Evolutionary conservation across 2,329 filamentous ascomycete genomes (phyloP).

Genomic region (Sphaerulina musiva): DNA sequence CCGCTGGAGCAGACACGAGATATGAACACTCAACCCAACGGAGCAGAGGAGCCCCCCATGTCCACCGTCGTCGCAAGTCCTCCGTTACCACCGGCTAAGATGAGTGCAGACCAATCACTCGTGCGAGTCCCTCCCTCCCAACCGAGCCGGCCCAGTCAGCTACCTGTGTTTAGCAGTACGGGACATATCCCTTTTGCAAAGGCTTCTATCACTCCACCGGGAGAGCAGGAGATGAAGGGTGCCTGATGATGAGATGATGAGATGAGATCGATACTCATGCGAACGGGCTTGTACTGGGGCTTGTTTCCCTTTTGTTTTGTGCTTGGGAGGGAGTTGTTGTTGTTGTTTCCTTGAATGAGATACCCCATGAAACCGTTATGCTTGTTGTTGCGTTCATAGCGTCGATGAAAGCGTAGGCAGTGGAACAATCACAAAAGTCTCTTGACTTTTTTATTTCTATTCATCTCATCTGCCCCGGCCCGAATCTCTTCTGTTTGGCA

Average conservation of each 20-base stretch:
- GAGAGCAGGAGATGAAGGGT: constrained; percentile 20
- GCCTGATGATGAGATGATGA: constrained; percentile 35
- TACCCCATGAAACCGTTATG: background rate
- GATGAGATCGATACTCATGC: constrained; percentile 43
- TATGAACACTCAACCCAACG: background rate
- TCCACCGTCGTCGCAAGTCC: background rate
- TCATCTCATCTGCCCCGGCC: no score
- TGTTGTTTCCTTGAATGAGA: background rate
- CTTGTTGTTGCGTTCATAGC: no score
- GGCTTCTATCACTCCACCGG: constrained; percentile 3
- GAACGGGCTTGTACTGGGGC: constrained; percentile 5
- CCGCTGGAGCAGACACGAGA: background rate
- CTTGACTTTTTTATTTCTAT: no score
- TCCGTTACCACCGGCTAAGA: background rate
- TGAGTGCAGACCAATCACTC: background rate
- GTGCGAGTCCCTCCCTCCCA: background rate
- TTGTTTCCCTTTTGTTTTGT: background rate
- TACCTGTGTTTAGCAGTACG: constrained; percentile 30
- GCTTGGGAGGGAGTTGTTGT: constrained; percentile 6
- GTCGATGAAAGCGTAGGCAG: no score
- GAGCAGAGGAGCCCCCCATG: background rate
- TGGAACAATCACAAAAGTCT: no score
- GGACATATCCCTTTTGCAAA: constrained; percentile 31
- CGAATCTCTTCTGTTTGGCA: no score
- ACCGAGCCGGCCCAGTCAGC: constrained; percentile 3